Evolutionary conservation across 176 grass and related monocot genomes (phyloP).

Genomic region (Tuctoria greenei): DNA sequence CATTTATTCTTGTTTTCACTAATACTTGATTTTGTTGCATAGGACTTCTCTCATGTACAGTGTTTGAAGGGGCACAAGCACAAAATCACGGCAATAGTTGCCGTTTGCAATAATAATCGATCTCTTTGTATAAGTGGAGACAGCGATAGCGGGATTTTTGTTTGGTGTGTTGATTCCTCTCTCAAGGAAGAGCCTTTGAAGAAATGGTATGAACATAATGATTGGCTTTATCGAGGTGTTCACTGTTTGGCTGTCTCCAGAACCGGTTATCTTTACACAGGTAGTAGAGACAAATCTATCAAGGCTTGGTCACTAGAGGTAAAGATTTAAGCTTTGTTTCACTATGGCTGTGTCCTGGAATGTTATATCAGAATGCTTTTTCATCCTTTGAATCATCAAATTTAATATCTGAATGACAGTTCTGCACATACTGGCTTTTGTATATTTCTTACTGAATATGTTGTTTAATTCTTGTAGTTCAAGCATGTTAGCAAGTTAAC

Average conservation of each 20-base stretch:
- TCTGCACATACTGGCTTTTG: not conserved
- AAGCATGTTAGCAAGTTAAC: slow-evolving; percentile 32
- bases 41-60: slow-evolving; percentile 87
- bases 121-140: slow-evolving; percentile 85
- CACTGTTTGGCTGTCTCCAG: slow-evolving; percentile 81
- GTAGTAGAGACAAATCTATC: slow-evolving; percentile 83
- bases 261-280: slow-evolving; percentile 74
- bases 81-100: slow-evolving; percentile 72
- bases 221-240: slow-evolving; percentile 84
- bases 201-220: slow-evolving; percentile 92
- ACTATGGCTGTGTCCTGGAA: not conserved
- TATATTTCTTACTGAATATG: not conserved
- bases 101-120: slow-evolving; percentile 43
- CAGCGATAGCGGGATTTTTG: slow-evolving; percentile 76
- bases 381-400: slow-evolving; percentile 4
- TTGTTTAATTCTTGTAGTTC: not conserved
- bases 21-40: slow-evolving; percentile 33
- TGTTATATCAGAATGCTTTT: not conserved
- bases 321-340: slow-evolving; percentile 32
- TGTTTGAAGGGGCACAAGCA: slow-evolving; percentile 80
- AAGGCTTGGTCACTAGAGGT: slow-evolving; percentile 98
- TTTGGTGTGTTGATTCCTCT: slow-evolving; percentile 57
- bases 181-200: slow-evolving; percentile 50
- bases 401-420: slow-evolving; percentile 1
- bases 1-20: slow-evolving; percentile 28